Evolutionary conservation across 73 alveolate species (phyloP), one percentile per base, ranked within the genome.

Genomic region (Uronychia binucleata): DNA sequence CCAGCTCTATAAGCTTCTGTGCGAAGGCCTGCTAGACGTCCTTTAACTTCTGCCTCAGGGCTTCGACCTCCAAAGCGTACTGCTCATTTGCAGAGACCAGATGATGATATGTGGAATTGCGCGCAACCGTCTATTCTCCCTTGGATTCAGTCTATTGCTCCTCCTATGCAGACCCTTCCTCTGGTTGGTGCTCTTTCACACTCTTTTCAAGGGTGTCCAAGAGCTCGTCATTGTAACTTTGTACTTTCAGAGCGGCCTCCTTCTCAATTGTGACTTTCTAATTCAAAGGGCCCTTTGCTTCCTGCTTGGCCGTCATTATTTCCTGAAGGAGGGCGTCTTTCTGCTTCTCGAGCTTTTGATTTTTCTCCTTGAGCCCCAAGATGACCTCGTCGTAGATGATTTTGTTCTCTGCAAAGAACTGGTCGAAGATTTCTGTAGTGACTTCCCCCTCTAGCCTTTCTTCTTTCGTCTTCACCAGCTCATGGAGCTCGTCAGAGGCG

Each of bases 11-110:
- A 13, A 83, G 33, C 78, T 75, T 83, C 31, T 67, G 28, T 1
- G 90, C 90, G 28, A 83, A 34, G 33, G 33, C 35, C 0, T 33
- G 28, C 31, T 83, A 30, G 31, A 75, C 78, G 28, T 83, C 90
- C 33, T 83, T 67, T 28, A 80, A 33, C 27, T 33, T 30, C 74
- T 31, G 26, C 59, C 74, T 83, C 8, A 30, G 74, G 28, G 57
- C 90, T 28, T 75, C 57, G 1, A 83, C 26, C 29, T 67, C 31
- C 8, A 28, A 13, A 5, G 19, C 67, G 19, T 46, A 19, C 67
- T 46, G 67, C 19, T 46, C 67, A 46, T 46, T 46, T 5, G 67
- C 67, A 46, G 67, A 46, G 5, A 19, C 67, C 5, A 46, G 5
- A 11, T 46, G 67, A 46, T 46, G 67, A 19, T 11, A 46, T 5